Evolutionary conservation across 768 basidiomycete genomes (phyloP).

Genomic region (Leucocoprinus leucothites): DNA sequence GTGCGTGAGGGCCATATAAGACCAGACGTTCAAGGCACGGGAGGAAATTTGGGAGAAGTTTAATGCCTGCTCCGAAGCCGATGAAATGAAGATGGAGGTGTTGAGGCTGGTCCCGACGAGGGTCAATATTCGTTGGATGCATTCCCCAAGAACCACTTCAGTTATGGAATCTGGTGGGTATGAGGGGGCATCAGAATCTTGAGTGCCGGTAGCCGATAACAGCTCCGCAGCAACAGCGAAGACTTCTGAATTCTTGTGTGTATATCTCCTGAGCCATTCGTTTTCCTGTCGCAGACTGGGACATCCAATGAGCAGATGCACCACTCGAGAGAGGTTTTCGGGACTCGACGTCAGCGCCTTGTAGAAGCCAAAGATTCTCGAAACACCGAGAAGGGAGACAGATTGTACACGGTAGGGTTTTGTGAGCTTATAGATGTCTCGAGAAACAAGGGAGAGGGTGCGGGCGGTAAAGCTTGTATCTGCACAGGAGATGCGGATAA

Average conservation of each 20-base stretch:
- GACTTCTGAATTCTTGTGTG: not conserved
- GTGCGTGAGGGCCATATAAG: not conserved
- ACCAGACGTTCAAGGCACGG: not conserved
- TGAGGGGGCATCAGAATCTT: not conserved
- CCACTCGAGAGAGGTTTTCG: not conserved
- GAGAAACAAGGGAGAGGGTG: conserved; percentile 35
- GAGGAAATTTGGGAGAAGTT: not conserved
- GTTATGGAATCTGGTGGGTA: not conserved
- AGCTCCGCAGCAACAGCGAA: not conserved
- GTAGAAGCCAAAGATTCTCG: not conserved
- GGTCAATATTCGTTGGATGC: not conserved
- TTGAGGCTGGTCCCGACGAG: not conserved
- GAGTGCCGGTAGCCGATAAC: no score
- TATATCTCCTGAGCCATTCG: no score
- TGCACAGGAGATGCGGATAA: conserved; percentile 37
- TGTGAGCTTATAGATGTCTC: conserved; percentile 34
- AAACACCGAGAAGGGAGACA: conserved; percentile 22
- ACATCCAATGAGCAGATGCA: conserved; percentile 1
- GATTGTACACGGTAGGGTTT: conserved; percentile 37
- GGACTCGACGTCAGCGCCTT: not conserved
- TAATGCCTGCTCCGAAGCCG: not conserved
- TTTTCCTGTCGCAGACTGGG: not conserved
- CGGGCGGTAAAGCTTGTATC: conserved; percentile 36
- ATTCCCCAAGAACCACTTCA: not conserved
- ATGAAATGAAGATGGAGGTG: not conserved